Percentiles rank a stretch among this genome's conserved stretches.
Evolutionary conservation across 495 filamentous ascomycete genomes (phyloP).

Genomic region (Evansstolkia leycettana): DNA sequence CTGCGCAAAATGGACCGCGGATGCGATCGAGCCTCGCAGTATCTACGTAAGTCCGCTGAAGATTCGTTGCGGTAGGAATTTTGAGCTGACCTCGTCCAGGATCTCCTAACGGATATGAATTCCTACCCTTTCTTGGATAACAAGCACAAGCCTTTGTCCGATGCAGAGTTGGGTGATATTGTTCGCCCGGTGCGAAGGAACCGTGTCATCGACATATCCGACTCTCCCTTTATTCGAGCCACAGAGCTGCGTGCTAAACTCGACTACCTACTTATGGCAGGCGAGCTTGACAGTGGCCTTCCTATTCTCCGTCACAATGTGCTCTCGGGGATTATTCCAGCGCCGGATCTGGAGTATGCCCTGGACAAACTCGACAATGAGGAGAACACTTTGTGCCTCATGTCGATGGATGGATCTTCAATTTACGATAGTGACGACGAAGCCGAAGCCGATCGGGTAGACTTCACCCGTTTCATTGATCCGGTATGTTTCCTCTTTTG

Average conservation of each 20-base stretch:
- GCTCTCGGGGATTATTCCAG: conserved; percentile 85
- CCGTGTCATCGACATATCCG: conserved; percentile 78
- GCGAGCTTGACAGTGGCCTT: conserved; percentile 85
- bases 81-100: conserved; percentile 32
- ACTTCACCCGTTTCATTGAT: conserved; percentile 89
- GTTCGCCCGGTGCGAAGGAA: conserved; percentile 59
- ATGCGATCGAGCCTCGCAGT: conserved; percentile 85
- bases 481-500: conserved; percentile 36
- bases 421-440: conserved; percentile 39
- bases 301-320: conserved; percentile 69
- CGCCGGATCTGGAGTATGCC: conserved; percentile 88
- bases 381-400: conserved; percentile 61
- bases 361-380: conserved; percentile 72
- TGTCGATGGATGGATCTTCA: conserved; percentile 50
- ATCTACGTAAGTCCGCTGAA: conserved; percentile 86
- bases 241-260: conserved; percentile 65
- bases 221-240: conserved; percentile 65
- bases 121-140: conserved; percentile 92
- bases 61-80: too few relatives aligned
- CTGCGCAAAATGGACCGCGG: conserved; percentile 95
- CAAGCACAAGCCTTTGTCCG: conserved; percentile 83
- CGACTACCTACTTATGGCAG: conserved; percentile 66
- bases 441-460: conserved; percentile 22
- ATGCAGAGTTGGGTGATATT: conserved; percentile 74
- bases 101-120: conserved; percentile 92